Percentiles rank a stretch among this genome's conserved stretches.
These are phyloP conservation scores for Neofusicoccum umdonicola DNA, from an alignment of 2,329 filamentous ascomycete species.

Conservation along the genomic window DNA sequence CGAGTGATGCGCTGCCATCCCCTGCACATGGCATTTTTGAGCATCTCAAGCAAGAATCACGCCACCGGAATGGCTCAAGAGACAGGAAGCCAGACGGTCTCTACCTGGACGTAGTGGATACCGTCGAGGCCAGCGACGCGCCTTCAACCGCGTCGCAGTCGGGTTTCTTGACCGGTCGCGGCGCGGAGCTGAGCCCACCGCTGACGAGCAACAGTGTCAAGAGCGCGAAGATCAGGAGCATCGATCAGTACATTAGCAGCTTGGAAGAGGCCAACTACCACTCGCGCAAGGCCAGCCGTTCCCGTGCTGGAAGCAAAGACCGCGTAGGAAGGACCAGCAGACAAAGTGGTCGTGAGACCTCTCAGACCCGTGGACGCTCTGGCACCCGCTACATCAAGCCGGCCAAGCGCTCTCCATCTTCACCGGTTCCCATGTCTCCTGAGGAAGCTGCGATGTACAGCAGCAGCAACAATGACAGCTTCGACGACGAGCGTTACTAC, in stretches of 20 bases:
- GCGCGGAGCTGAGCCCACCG: conserved; percentile 52
- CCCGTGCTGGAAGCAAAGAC: conserved; percentile 45
- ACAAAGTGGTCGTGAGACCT: conserved; percentile 33
- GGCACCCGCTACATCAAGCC: conserved; percentile 67
- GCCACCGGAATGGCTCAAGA: conserved; percentile 67
- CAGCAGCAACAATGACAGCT: conserved; percentile 43
- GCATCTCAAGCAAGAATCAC: conserved; percentile 58
- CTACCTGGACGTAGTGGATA: conserved; percentile 46
- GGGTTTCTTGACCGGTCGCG: conserved; percentile 29
- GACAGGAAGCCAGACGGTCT: conserved; percentile 77
- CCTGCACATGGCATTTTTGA: conserved; percentile 64
- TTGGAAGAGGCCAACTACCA: conserved; percentile 73
- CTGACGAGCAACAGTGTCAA: conserved; percentile 48
- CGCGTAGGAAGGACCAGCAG: conserved; percentile 2
- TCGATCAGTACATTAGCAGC: conserved; percentile 84
- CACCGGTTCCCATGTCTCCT: conserved; percentile 90
- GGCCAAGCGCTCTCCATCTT: conserved; percentile 84
- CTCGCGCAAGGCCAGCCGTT: conserved; percentile 33
- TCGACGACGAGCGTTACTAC: conserved; percentile 50
- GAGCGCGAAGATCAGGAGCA: conserved; percentile 61
- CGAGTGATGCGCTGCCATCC: conserved; percentile 62
- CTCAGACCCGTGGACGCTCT: conserved; percentile 68
- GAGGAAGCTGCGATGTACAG: conserved; percentile 61
- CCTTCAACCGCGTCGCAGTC: conserved; percentile 27
- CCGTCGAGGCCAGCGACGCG: conserved; percentile 32